phyloP scores from a whole-genome alignment of 2,329 filamentous ascomycete species.

The Fusarium lyarnte region DNA sequence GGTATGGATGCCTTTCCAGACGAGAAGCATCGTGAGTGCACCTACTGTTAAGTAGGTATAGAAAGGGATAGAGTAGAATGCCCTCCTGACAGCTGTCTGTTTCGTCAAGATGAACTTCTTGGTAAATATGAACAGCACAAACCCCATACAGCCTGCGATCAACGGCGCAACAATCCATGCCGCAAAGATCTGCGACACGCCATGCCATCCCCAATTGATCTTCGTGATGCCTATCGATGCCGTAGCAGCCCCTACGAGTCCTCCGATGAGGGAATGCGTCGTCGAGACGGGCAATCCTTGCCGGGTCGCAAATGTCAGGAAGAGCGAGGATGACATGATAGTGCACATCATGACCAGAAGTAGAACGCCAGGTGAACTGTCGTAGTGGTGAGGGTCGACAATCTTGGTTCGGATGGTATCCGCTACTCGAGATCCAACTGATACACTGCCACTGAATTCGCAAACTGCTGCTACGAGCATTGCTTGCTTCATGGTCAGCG shows the following conservation, averaged over 20 bases:
- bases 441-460: slow-evolving; percentile 69
- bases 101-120: slow-evolving; percentile 47
- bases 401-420: slow-evolving; percentile 68
- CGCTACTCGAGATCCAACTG: slow-evolving; percentile 68
- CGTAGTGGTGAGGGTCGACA: slow-evolving; percentile 58
- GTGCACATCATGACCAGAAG: slow-evolving; percentile 65
- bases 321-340: slow-evolving; percentile 60
- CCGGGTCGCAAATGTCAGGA: slow-evolving; percentile 61
- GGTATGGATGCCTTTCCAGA: slow-evolving; percentile 52
- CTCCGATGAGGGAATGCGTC: slow-evolving; percentile 62
- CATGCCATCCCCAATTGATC: slow-evolving; percentile 51
- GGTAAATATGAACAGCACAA: slow-evolving; percentile 47
- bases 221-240: slow-evolving; percentile 50
- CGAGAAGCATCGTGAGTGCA: slow-evolving; percentile 61
- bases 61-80: slow-evolving; percentile 49
- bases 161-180: slow-evolving; percentile 52
- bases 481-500: slow-evolving; percentile 69
- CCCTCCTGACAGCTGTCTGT: slow-evolving; percentile 46
- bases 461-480: slow-evolving; percentile 67
- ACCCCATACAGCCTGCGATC: slow-evolving; percentile 47
- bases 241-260: slow-evolving; percentile 49
- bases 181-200: slow-evolving; percentile 52
- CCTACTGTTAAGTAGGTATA: slow-evolving; percentile 52
- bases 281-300: slow-evolving; percentile 64
- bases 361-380: slow-evolving; percentile 64